phyloP scores from a whole-genome alignment of 331 rosid genomes.

The Saraca asoca region DNA sequence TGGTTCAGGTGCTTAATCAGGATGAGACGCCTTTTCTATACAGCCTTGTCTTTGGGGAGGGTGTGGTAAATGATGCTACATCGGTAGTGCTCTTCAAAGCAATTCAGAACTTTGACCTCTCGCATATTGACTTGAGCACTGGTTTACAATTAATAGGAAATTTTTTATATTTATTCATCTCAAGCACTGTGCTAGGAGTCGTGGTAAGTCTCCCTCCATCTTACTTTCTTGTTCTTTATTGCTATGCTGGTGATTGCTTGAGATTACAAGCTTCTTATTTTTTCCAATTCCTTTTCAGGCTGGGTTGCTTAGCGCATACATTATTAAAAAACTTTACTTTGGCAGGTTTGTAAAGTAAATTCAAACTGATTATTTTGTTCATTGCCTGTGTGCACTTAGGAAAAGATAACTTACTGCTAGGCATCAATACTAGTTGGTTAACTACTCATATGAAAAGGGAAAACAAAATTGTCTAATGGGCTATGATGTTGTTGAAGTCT shows the following conservation, averaged over 20 bases:
- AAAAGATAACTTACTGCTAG: no score
- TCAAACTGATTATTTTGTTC: background rate
- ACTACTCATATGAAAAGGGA: slow-evolving; percentile 10
- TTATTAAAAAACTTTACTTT: slow-evolving; percentile 77
- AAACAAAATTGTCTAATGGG: background rate
- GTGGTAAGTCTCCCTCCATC: slow-evolving; percentile 58
- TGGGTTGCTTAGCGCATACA: slow-evolving; percentile 81
- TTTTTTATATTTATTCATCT: slow-evolving; percentile 66
- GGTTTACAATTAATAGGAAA: slow-evolving; percentile 67
- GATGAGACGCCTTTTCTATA: slow-evolving; percentile 93
- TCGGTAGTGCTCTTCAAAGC: slow-evolving; percentile 93
- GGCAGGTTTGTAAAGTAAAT: slow-evolving; percentile 67
- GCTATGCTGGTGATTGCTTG: background rate
- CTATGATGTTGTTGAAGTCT: slow-evolving; percentile 6
- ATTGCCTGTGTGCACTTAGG: background rate
- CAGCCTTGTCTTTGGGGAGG: slow-evolving; percentile 96
- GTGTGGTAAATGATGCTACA: slow-evolving; percentile 97
- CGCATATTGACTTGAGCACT: slow-evolving; percentile 67
- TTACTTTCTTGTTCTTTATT: slow-evolving; percentile 2
- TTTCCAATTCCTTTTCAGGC: slow-evolving; percentile 51
- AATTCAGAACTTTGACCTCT: slow-evolving; percentile 88
- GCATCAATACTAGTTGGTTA: background rate
- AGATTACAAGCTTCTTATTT: background rate
- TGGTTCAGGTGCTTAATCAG: slow-evolving; percentile 89
- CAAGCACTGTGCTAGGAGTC: slow-evolving; percentile 85